Conservation (phyloP, 441 rosid species). For the Croton setiger region DNA sequence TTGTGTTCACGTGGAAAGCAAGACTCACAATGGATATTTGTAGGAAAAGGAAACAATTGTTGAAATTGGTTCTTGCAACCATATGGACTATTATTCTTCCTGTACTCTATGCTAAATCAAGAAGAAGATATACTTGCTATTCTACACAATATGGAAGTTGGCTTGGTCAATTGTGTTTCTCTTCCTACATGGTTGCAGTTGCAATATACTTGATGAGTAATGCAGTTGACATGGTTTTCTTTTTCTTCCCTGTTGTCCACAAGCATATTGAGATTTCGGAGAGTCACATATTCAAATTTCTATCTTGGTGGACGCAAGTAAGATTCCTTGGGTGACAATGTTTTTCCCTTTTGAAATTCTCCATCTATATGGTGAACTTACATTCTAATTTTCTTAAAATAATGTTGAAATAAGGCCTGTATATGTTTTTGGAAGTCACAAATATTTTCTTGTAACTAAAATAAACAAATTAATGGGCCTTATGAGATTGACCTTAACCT, state of each 20-base stretch:
- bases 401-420: neutral
- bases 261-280: constrained; percentile 86
- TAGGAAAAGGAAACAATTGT: constrained; percentile 56
- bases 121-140: constrained; percentile 83
- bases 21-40: constrained; percentile 60
- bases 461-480: neutral
- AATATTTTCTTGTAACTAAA: neutral
- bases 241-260: constrained; percentile 79
- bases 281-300: constrained; percentile 46
- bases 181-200: constrained; percentile 87
- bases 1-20: constrained; percentile 84
- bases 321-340: constrained; percentile 3
- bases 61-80: constrained; percentile 68
- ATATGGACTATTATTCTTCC: constrained; percentile 92
- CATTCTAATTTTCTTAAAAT: neutral
- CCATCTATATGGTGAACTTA: neutral
- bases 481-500: neutral
- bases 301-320: constrained; percentile 95
- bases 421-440: neutral
- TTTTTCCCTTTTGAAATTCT: constrained; percentile 11
- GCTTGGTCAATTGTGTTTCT: constrained; percentile 80
- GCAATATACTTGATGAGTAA: constrained; percentile 61
- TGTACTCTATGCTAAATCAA: constrained; percentile 64
- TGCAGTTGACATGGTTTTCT: constrained; percentile 82
- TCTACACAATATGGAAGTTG: constrained; percentile 60